phyloP scores from a whole-genome alignment of 768 basidiomycete species.

The Mycena filopes region DNA sequence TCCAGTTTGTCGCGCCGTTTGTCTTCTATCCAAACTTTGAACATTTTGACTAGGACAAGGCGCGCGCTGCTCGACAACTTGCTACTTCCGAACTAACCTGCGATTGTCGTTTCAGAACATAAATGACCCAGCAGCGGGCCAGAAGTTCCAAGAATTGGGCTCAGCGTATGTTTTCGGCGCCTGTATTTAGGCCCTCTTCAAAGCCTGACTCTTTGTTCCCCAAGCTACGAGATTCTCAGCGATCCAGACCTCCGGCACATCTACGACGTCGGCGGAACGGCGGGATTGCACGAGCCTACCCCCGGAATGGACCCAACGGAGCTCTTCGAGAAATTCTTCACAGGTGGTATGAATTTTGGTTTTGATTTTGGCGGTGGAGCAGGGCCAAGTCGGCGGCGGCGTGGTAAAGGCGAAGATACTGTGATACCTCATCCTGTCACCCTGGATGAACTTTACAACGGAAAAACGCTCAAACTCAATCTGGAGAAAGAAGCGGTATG shows the following conservation, averaged over 20 bases:
- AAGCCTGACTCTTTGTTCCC: slow-evolving; percentile 21
- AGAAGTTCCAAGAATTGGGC: slow-evolving; percentile 89
- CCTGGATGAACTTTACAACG: slow-evolving; percentile 93
- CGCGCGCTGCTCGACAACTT: slow-evolving; percentile 43
- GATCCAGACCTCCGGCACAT: slow-evolving; percentile 73
- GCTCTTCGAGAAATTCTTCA: slow-evolving; percentile 82
- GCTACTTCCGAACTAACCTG: neutral
- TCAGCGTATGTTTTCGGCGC: slow-evolving; percentile 88
- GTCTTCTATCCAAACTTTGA: slow-evolving; percentile 23
- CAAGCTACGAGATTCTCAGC: slow-evolving; percentile 84
- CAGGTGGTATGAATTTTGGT: slow-evolving; percentile 55
- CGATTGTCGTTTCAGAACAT: slow-evolving; percentile 73
- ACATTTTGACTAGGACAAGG: slow-evolving; percentile 69
- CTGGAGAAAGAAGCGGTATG: slow-evolving; percentile 90
- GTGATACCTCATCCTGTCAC: slow-evolving; percentile 85
- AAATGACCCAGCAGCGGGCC: slow-evolving; percentile 84
- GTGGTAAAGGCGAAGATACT: slow-evolving; percentile 75
- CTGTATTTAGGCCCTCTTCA: slow-evolving; percentile 4
- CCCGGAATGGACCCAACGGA: slow-evolving; percentile 67
- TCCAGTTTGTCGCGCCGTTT: slow-evolving; percentile 65
- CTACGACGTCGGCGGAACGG: slow-evolving; percentile 82
- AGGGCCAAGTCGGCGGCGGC: slow-evolving; percentile 53
- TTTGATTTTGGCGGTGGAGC: slow-evolving; percentile 75
- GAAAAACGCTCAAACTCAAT: slow-evolving; percentile 88
- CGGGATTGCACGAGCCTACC: slow-evolving; percentile 66